Evolutionary conservation across 257 asterid species (phyloP), one percentile per base, ranked within the genome.

Genomic region (Nicotiana attenuata): DNA sequence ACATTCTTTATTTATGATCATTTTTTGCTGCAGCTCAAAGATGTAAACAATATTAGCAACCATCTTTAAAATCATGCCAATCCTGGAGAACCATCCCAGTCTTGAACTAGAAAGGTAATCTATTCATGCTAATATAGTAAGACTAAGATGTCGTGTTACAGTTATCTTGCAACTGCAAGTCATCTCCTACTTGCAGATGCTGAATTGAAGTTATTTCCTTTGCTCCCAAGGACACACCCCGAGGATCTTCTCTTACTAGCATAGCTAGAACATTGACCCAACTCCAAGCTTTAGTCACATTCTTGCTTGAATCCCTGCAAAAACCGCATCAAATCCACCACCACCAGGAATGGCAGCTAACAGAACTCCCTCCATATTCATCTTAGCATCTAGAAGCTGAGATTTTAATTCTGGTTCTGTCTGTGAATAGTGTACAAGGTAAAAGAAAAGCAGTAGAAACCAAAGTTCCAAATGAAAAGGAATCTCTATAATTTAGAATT

Each of bases 331-430:
- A 68, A 94, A 96, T 14, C 99, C 99, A 80, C 99, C 99, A 14
- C 97, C 99, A 65, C 98, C 99, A 20, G 98, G 99, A 87, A 96
- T 97, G 66, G 98, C 99, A 33, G 94, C 97, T 84, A 96, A 75
- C 45, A 94, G 45, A 80, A 93, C 98, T 78, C 99, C 99, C 87
- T 93, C 94, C 80, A 78, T 86, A 28, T 87, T 89, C 97, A 96
- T 92, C 7, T 98, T 94, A 73, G 93, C 81, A 81, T 96, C 96
- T 15, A 94, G 87, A 29, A 96, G 89, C 82, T 75, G 90, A 68
- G 98, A 92, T 87, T 96, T 98, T 75, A 92, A 92, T 89, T 92
- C 96, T n/a, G 99, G 98, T 84, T 96, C 99, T 68, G 94, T 96
- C 98, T 94, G 94, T 87, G 82, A 83, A 84, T 81, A 76, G 76